These are phyloP conservation scores for Yamadazyma siamensis DNA, from an alignment of 1,139 yeast species.

Conservation along the genomic window DNA sequence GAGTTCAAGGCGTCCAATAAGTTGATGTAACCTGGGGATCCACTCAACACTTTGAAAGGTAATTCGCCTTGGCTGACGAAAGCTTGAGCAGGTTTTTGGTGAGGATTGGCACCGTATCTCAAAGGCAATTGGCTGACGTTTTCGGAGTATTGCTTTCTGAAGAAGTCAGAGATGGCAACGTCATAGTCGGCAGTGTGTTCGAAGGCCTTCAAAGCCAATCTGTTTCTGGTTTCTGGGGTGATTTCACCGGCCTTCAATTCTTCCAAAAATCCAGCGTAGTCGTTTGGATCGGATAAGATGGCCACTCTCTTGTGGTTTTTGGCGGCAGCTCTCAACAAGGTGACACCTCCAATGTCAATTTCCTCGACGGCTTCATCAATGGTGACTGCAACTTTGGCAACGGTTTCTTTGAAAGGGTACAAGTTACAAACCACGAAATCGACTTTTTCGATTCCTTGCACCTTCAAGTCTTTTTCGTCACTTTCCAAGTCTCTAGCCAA, in stretches of 20 bases:
- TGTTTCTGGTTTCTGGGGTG: conserved; percentile 70
- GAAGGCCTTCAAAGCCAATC: conserved; percentile 90
- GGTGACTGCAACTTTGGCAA: conserved; percentile 92
- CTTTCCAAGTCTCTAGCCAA: conserved; percentile 88
- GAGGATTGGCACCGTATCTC: conserved; percentile 98
- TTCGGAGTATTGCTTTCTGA: conserved; percentile 95
- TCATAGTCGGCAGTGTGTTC: conserved; percentile 99
- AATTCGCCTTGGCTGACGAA: conserved; percentile 80
- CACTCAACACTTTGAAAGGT: conserved; percentile 90
- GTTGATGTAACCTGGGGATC: conserved; percentile 97
- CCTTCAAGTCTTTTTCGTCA: conserved; percentile 82
- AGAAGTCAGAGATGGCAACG: conserved; percentile 91
- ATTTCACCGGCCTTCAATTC: conserved; percentile 76
- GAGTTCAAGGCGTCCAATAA: conserved; percentile 94
- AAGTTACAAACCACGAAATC: conserved; percentile 96
- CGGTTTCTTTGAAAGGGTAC: conserved; percentile 97
- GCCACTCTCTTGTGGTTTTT: conserved; percentile 96
- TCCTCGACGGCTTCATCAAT: conserved; percentile 98
- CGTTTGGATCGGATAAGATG: conserved; percentile 89
- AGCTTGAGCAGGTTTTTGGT: conserved; percentile 98
- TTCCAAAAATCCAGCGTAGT: conserved; percentile 80
- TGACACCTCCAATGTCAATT: conserved; percentile 97
- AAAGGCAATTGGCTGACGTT: conserved; percentile 84
- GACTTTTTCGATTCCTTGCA: conserved; percentile 90
- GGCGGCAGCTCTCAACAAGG: conserved; percentile 96